Evolutionary conservation across 192 early-diverging fungal species (phyloP), one percentile per base, ranked within the genome.

Genomic region (Linnemannia exigua): DNA sequence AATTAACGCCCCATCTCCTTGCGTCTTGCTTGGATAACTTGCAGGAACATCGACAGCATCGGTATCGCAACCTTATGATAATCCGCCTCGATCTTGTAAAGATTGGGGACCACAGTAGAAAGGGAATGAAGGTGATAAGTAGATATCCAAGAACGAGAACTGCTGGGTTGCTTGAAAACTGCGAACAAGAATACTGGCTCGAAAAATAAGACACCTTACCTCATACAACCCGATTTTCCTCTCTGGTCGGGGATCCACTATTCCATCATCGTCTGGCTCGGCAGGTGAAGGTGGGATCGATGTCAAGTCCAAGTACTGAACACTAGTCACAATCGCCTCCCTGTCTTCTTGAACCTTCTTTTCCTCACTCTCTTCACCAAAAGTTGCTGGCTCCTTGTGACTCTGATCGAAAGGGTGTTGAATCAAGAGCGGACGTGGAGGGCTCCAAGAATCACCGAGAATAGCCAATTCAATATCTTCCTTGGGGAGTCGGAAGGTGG

Each of bases 231-330:
- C 58, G 28, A 63, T 63, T 31, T 63, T 63, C 25, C 28, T n/a
- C 28, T 25, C 15, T 1, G 74, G 74, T 19, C n/a, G 61, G 1
- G 51, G 67, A n/a, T 54, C 67, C 6, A 22, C 25, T 7, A 51
- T 38, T 16, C 28, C 20, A 33, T 83, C 81, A 22, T 61, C 25
- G 5, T 84, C 82, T 6, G 82, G 80, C 19, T 81, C 80, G 8
- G 47, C 67, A 44, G 82, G 82, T 5, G 82, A 70, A 1, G 44
- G n/a, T 2, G 82, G 82, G 46, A 84, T 78, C 8, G 74, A 77
- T n/a, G 72, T 66, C 5, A 74, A 46, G 9, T 44, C 61, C 12
- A 12, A 14, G 20, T 79, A 84, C 1, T 37, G 51, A 14, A 52
- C 66, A 52, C 72, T 16, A 0, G 33, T 46, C 14, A 46, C 67